phyloP scores from a whole-genome alignment of 495 filamentous ascomycete genomes.

The Hypoxylon cercidicola region DNA sequence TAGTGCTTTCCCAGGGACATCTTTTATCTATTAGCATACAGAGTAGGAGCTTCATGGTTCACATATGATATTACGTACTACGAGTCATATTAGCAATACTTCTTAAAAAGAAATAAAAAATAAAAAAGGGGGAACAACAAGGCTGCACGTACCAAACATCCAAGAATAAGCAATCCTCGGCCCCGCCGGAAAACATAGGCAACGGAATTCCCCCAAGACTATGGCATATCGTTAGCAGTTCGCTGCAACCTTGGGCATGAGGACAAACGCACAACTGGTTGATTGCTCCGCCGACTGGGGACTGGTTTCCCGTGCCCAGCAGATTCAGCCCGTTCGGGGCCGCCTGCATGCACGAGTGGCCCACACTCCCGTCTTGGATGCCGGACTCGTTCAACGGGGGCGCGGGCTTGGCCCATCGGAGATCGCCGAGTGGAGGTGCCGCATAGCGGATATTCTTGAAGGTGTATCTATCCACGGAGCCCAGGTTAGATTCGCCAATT shows the following conservation, averaged over 20 bases:
- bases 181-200: constrained; percentile 53
- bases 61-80: constrained; percentile 33
- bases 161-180: constrained; percentile 63
- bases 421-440: constrained; percentile 62
- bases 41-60: not conserved
- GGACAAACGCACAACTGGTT: constrained; percentile 48
- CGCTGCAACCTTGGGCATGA: not conserved
- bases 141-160: constrained; percentile 49
- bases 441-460: constrained; percentile 70
- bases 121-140: constrained; percentile 13
- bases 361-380: constrained; percentile 63
- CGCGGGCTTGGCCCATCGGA: constrained; percentile 66
- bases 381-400: constrained; percentile 56
- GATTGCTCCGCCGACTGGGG: constrained; percentile 49
- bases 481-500: not conserved
- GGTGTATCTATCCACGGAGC: constrained; percentile 46
- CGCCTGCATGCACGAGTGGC: constrained; percentile 56
- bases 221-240: constrained; percentile 7
- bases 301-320: constrained; percentile 47
- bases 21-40: constrained; percentile 2
- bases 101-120: constrained; percentile 57
- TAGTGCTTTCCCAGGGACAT: constrained; percentile 42
- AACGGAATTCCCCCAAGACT: constrained; percentile 50
- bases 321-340: constrained; percentile 51
- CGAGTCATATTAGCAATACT: constrained; percentile 14